phyloP scores from a whole-genome alignment of 345 rosid species.

The Erucastrum elatum region DNA sequence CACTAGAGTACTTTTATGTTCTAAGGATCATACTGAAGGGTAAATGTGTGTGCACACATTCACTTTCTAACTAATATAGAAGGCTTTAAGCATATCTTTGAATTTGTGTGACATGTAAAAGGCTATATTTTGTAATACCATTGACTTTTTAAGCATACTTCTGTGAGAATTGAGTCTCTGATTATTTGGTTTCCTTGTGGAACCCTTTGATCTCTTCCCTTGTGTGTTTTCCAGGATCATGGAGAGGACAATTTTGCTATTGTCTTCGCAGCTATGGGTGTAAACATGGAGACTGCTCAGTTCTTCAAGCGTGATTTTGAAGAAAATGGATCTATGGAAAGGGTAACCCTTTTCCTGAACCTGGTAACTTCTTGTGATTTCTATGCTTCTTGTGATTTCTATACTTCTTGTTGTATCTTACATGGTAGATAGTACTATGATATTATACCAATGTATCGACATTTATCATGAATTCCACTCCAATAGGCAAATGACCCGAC shows the following conservation, averaged over 20 bases:
- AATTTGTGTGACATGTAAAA: not conserved
- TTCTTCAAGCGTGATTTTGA: slow-evolving; percentile 99
- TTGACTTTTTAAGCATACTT: slow-evolving; percentile 1
- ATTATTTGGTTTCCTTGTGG: not conserved
- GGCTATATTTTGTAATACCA: not conserved
- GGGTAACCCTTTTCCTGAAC: slow-evolving; percentile 95
- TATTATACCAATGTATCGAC: not conserved
- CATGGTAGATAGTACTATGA: not conserved
- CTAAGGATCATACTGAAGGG: not conserved
- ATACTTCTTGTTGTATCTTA: not conserved
- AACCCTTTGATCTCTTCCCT: not conserved
- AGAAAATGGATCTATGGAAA: slow-evolving; percentile 99
- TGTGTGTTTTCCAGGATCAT: slow-evolving; percentile 53
- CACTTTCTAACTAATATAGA: slow-evolving; percentile 1
- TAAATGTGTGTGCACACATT: not conserved
- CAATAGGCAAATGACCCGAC: slow-evolving; percentile 98
- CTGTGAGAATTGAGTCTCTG: not conserved
- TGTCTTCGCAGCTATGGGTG: slow-evolving; percentile 99
- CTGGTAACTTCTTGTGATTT: slow-evolving; percentile 34
- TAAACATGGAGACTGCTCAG: slow-evolving; percentile 99
- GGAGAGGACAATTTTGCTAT: slow-evolving; percentile 98
- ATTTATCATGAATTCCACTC: slow-evolving; percentile 9
- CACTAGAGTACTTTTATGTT: not conserved
- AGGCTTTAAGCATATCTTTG: not conserved
- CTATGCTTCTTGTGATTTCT: not conserved